Percentiles rank a stretch among this genome's conserved stretches.
These are phyloP conservation scores for Mycena crocata DNA, from an alignment of 768 basidiomycete genomes.

Conservation along the genomic window DNA sequence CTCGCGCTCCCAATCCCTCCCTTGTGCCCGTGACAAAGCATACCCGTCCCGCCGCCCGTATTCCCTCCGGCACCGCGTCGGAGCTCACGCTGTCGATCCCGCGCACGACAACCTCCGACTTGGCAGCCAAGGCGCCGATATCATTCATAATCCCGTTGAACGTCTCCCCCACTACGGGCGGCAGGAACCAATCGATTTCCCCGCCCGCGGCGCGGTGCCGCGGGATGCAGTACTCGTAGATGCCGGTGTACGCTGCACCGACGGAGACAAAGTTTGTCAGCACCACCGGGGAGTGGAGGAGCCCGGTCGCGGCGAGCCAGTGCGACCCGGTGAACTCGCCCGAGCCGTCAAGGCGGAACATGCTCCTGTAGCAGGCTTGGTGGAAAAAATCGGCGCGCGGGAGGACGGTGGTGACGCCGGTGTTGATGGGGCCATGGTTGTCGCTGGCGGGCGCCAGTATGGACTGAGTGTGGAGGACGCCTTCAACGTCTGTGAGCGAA, in stretches of 20 bases:
- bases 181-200: constrained; percentile 17
- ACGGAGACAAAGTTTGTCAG: constrained; percentile 20
- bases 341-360: constrained; percentile 14
- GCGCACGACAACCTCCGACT: constrained; percentile 4
- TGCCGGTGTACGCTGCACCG: constrained; percentile 11
- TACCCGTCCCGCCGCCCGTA: constrained; percentile 20
- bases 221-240: constrained; percentile 22
- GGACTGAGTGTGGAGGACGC: constrained; percentile 17
- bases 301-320: constrained; percentile 10
- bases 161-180: constrained; percentile 22
- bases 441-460: background rate
- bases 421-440: constrained; percentile 15
- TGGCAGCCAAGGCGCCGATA: constrained; percentile 4
- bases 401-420: constrained; percentile 18
- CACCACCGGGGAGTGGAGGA: constrained; percentile 10
- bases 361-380: constrained; percentile 14
- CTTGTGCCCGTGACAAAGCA: constrained; percentile 18
- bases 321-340: constrained; percentile 21
- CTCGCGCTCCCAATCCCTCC: constrained; percentile 11
- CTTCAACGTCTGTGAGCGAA: constrained; percentile 11
- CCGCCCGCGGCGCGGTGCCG: constrained; percentile 12
- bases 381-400: constrained; percentile 21
- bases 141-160: constrained; percentile 19
- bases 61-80: constrained; percentile 16
- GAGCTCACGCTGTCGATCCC: constrained; percentile 13